Evolutionary conservation across 2,329 filamentous ascomycete species (phyloP), one percentile per base, ranked within the genome.

Genomic region (Fusarium domesticum): DNA sequence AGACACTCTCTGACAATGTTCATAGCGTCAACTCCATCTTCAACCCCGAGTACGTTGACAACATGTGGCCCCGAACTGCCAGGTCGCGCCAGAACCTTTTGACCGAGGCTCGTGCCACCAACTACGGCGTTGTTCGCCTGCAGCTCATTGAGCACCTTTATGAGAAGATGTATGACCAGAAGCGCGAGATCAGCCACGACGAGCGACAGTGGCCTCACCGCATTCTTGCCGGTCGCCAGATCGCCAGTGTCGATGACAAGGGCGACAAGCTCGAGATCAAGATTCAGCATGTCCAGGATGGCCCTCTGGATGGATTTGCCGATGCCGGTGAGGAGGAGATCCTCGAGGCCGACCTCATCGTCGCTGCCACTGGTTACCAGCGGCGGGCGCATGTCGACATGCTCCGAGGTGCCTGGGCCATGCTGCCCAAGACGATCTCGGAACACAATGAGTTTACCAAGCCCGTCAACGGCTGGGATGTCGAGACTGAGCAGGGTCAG

Each of bases 41-140:
- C 75, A 90, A 97, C 70, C 92, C 92, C 1, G 83, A 85, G 25
- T 86, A 84, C 47, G 83, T 95, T 20, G 87, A 95, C 64, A 75
- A 75, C 35, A 80, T 95, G 56, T 96, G 83, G 71, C 72, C 79
- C 37, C 82, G 84, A 54, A 73, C 84, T 0, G 70, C 83, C 1
- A 72, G 75, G 35, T 74, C 83, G 49, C 85, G 91, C 37, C 71
- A 76, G 46, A 66, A 68, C 50, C 62, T 81, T 23, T 64, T 96
- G 39, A 70, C 75, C 14, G 82, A 83, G 40, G 88, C 95, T 56
- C 85, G 86, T 47, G 83, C 83, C 20, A 97, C 92, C 48, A 97
- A 97, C 73, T 97, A 97, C 66, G 87, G 89, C 40, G 92, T 97
- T 5, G 92, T 98, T 4, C 84, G 92, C 6, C 78, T 96, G n/a